These are phyloP conservation scores for Backusella circina DNA, from an alignment of 192 early-diverging fungal species.

Conservation along the genomic window DNA sequence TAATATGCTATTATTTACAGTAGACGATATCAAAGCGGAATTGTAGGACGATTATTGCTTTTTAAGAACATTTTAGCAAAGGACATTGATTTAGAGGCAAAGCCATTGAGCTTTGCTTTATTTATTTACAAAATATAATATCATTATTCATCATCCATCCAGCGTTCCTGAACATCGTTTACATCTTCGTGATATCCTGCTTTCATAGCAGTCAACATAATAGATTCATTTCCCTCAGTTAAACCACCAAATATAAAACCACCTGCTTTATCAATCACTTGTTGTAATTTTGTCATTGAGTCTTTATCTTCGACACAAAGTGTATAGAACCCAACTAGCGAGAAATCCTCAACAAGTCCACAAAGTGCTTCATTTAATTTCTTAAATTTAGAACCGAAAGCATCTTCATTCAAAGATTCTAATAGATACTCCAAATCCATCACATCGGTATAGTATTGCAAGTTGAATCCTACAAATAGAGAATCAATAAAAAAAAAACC, in stretches of 20 bases:
- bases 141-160: conserved; percentile 26
- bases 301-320: conserved; percentile 78
- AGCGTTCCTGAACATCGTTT: conserved; percentile 44
- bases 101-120: background rate
- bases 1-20: too few relatives aligned
- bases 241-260: conserved; percentile 88
- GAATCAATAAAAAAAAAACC: background rate
- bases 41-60: too few relatives aligned
- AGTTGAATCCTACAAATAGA: conserved; percentile 62
- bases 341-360: conserved; percentile 89
- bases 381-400: conserved; percentile 60
- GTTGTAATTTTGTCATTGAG: conserved; percentile 71
- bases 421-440: conserved; percentile 85
- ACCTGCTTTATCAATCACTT: conserved; percentile 86
- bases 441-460: conserved; percentile 96
- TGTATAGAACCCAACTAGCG: conserved; percentile 88
- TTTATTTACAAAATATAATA: background rate
- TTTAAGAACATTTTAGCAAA: too few relatives aligned
- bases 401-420: conserved; percentile 68
- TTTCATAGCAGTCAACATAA: conserved; percentile 61
- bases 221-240: conserved; percentile 70
- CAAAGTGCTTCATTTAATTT: conserved; percentile 82
- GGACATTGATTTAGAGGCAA: too few relatives aligned
- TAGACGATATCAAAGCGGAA: too few relatives aligned
- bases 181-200: conserved; percentile 38